Base-by-base conservation (phyloP, 306 rosid species). In the Cercis canadensis region DNA sequence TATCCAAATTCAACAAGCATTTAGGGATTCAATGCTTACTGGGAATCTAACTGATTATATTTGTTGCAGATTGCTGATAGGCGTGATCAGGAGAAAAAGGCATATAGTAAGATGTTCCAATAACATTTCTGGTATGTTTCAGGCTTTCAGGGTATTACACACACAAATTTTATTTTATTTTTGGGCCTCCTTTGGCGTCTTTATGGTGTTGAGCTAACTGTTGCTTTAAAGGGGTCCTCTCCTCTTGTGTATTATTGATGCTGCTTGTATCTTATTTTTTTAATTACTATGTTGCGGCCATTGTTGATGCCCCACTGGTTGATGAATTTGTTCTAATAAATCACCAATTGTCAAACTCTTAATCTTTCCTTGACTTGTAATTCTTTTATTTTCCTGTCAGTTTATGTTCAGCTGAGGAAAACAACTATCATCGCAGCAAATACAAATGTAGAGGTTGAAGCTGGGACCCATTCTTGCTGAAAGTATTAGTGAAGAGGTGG, bases 81-180 rank as follows among this genome's bases (percentile, higher is more conserved):
- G 75, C 88, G 61, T 17, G 87, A 92, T 77, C 80, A 19, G 78
- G 96, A 90, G 88, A 88, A 80, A 56, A 84, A 85, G 67, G 97
- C 93, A 37, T 92, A 75, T 54, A 57, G 92, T 87, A 92, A 84
- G 71, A 92, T 92, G 98, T 92, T 92, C 79, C 89, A 63, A 73
- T 85, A 83, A 68, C 81, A 80, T 57, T 67, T 59, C 40, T 33
- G 92, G 92, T 83, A 78, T 11, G 78, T 70, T 52, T 24, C 36
- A n/a, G n/a, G n/a, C 75, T 70, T 52, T 24, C 8, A 2, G 6
- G 8, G 17, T 15, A 24, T 39, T 41, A 40, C n/a, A 39, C n/a
- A n/a, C n/a, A n/a, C n/a, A n/a, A n/a, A n/a, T n/a, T n/a, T n/a
- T n/a, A n/a, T n/a, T n/a, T n/a, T n/a, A n/a, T n/a, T n/a, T n/a